These are phyloP conservation scores for Clavariopsis aquatica DNA, from an alignment of 495 filamentous ascomycete genomes.

Conservation along the genomic window DNA sequence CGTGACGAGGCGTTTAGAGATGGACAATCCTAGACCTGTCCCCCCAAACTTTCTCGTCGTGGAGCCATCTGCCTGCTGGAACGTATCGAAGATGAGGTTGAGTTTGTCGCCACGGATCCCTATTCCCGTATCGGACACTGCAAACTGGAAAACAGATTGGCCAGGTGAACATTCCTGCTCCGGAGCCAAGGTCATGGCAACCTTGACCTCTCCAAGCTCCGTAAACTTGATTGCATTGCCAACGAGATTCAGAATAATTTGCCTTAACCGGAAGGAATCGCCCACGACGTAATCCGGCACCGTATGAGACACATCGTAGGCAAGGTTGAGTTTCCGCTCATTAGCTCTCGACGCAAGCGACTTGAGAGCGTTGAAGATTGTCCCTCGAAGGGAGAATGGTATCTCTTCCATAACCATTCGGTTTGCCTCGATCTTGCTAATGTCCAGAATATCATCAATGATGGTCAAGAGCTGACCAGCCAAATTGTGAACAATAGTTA, in stretches of 20 bases:
- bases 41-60: slow-evolving; percentile 97
- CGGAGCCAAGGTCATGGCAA: slow-evolving; percentile 79
- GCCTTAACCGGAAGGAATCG: slow-evolving; percentile 93
- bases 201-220: slow-evolving; percentile 93
- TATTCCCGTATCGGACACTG: slow-evolving; percentile 95
- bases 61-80: slow-evolving; percentile 98
- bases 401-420: slow-evolving; percentile 99
- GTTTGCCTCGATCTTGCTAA: slow-evolving; percentile 98
- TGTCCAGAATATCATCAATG: slow-evolving; percentile 98
- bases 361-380: slow-evolving; percentile 97
- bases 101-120: slow-evolving; percentile 96
- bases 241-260: slow-evolving; percentile 86
- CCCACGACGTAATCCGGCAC: slow-evolving; percentile 96
- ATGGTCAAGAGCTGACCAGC: slow-evolving; percentile 97
- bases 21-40: slow-evolving; percentile 92
- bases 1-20: slow-evolving; percentile 92
- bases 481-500: slow-evolving; percentile 97
- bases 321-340: slow-evolving; percentile 90
- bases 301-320: slow-evolving; percentile 89
- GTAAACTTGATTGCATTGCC: slow-evolving; percentile 95
- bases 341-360: slow-evolving; percentile 96
- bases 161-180: slow-evolving; percentile 66
- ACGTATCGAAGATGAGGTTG: slow-evolving; percentile 97
- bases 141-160: slow-evolving; percentile 94
- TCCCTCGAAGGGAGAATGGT: slow-evolving; percentile 90